Base-by-base conservation (phyloP, 2,329 filamentous ascomycete species). In the Xylariaceae sp. region DNA sequence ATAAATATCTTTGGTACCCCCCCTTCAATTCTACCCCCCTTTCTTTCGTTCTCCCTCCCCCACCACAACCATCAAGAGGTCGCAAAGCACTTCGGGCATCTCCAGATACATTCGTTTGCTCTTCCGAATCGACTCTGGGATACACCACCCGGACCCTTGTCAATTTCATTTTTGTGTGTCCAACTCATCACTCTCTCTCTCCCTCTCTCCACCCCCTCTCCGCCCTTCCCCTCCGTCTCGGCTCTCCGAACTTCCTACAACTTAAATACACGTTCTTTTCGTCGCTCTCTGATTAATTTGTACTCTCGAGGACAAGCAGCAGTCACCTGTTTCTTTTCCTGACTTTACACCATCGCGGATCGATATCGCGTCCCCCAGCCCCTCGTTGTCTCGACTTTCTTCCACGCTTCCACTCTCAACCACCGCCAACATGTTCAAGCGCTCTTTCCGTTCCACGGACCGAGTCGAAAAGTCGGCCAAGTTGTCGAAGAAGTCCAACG, bases 401-500 rank as follows among this genome's bases (percentile, higher is more conserved):
- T 58, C 55, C 56, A 46, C 57, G 51, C 45, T 48, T 66, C 56
- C 33, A 5, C 12, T 14, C 15, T 15, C 62, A 40, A 51, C 55
- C 56, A 60, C 69, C 70, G 69, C 69, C 68, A 66, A 68, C 71
- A 96, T 96, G 89, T 95, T 96, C 80, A 95, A 90, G 76, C 89
- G 89, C 70, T 91, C 90, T 66, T 91, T 94, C 75, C 80, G 85
- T 70, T 85, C 86, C 62, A 86, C 85, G 71, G 86, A 92, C 72
- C 88, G 90, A 66, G 87, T 91, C 71, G 87, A 89, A 76, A 96
- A 96, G 83, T 80, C 87, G 72, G 80, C 83, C 70, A 91, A 89
- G 78, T 79, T 87, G 70, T 89, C 86, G 78, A 94, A 86, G 79
- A 80, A 77, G 43, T 45, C 35, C 66, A 67, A 47, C 48, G 71